Evolutionary conservation across 805 yeast genomes (phyloP).

Genomic region (Torulaspora indica): DNA sequence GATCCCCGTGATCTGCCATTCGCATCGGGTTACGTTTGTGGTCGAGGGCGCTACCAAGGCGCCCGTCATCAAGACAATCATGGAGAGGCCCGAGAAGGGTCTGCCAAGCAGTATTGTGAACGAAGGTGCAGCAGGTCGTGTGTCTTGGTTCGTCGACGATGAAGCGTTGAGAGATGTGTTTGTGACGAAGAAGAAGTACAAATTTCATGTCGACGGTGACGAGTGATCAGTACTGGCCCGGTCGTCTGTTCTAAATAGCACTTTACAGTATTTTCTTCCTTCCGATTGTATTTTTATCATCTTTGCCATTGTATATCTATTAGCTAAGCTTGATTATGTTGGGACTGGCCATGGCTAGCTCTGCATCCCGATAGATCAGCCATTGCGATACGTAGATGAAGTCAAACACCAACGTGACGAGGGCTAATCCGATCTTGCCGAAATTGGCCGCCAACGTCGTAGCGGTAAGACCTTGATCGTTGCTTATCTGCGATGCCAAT

Average conservation of each 20-base stretch:
- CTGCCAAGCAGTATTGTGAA: slow-evolving; percentile 87
- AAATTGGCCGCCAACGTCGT: slow-evolving; percentile 34
- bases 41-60: slow-evolving; percentile 95
- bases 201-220: slow-evolving; percentile 15
- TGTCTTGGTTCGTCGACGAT: slow-evolving; percentile 92
- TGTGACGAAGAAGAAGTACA: slow-evolving; percentile 26
- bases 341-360: neutral
- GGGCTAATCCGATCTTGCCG: slow-evolving; percentile 40
- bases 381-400: slow-evolving; percentile 39
- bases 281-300: slow-evolving; percentile 6
- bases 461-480: slow-evolving; percentile 20
- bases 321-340: slow-evolving; percentile 1
- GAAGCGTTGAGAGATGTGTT: slow-evolving; percentile 78
- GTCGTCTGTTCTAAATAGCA: slow-evolving; percentile 1
- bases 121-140: slow-evolving; percentile 90
- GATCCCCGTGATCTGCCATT: slow-evolving; percentile 88
- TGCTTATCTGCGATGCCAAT: slow-evolving; percentile 22
- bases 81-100: slow-evolving; percentile 95
- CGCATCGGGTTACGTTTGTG: slow-evolving; percentile 84
- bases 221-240: neutral
- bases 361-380: slow-evolving; percentile 21
- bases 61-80: slow-evolving; percentile 77
- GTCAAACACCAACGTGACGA: slow-evolving; percentile 39
- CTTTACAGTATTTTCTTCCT: slow-evolving; percentile 7
- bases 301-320: neutral